Evolutionary conservation across 2,329 filamentous ascomycete genomes (phyloP).

Genomic region (Apiospora hydei): DNA sequence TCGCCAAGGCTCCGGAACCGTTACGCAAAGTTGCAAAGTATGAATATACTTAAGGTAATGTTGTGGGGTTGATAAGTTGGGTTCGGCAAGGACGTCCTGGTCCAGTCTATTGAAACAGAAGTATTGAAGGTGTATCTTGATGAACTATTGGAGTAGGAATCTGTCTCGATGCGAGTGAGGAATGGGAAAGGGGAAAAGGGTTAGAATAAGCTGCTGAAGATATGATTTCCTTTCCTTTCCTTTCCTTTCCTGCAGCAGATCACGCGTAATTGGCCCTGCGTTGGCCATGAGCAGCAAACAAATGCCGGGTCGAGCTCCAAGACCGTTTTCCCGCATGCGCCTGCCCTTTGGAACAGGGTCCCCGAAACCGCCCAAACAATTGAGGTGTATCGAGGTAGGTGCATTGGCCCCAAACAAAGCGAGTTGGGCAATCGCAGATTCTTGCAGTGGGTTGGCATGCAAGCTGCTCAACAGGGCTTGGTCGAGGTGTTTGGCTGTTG

Average conservation of each 20-base stretch:
- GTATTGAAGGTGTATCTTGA: neutral
- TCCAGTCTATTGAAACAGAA: no score
- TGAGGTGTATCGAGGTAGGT: neutral
- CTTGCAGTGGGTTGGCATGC: slow-evolving; percentile 3
- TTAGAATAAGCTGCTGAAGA: slow-evolving; percentile 2
- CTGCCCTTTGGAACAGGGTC: neutral
- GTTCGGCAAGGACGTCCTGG: neutral
- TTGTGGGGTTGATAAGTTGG: neutral
- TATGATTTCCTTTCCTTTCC: neutral
- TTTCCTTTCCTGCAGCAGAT: neutral
- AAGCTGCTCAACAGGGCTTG: slow-evolving; percentile 8
- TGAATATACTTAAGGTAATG: neutral
- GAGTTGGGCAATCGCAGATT: neutral
- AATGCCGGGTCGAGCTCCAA: neutral
- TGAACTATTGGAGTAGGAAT: neutral
- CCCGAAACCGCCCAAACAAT: neutral
- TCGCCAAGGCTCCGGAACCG: neutral
- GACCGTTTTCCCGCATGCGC: neutral
- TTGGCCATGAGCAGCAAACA: neutral
- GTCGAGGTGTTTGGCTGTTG: neutral
- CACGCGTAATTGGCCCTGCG: neutral
- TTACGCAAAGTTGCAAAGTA: slow-evolving; percentile 4
- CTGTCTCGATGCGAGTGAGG: neutral
- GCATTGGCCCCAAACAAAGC: neutral
- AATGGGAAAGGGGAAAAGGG: neutral